Evolutionary conservation across 2,329 filamentous ascomycete species (phyloP).

Genomic region (Ascochyta rabiei): DNA sequence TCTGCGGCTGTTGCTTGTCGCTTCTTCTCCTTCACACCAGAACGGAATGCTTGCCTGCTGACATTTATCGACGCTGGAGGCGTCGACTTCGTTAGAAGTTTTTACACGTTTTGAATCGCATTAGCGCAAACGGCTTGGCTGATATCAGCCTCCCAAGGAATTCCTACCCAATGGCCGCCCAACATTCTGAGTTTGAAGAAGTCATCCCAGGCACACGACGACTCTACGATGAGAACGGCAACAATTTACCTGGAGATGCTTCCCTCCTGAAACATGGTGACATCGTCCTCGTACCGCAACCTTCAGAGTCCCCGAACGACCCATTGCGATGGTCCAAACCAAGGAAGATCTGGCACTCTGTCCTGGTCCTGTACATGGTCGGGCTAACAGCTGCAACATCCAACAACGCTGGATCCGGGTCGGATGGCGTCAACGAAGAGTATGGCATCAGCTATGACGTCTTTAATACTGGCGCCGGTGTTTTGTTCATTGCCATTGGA

Average conservation of each 20-base stretch:
- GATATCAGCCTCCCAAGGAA: conserved; percentile 1
- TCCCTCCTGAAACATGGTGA: conserved; percentile 33
- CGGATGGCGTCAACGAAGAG: conserved; percentile 25
- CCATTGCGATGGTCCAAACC: conserved; percentile 58
- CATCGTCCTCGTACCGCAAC: conserved; percentile 59
- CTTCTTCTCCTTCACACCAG: conserved; percentile 4
- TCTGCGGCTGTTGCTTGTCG: conserved; percentile 3
- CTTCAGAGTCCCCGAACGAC: conserved; percentile 55
- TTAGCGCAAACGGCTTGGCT: conserved; percentile 11
- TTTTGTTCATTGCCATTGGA: conserved; percentile 26
- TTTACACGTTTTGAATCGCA: conserved; percentile 12
- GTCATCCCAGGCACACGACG: conserved; percentile 27
- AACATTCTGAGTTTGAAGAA: conserved; percentile 20
- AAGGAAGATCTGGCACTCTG: conserved; percentile 49
- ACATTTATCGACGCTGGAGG: conserved; percentile 26
- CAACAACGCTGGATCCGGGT: conserved; percentile 27
- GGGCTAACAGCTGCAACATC: conserved; percentile 27
- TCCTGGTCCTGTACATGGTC: conserved; percentile 26
- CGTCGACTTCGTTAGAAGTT: conserved; percentile 22
- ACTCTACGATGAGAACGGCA: conserved; percentile 24
- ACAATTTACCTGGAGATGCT: conserved; percentile 39
- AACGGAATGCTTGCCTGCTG: conserved; percentile 29
- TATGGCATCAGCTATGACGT: conserved; percentile 28
- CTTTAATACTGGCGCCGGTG: conserved; percentile 28
- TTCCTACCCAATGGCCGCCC: conserved; percentile 10